phyloP scores from a whole-genome alignment of 2,329 filamentous ascomycete genomes.

The Monilinia polystroma region DNA sequence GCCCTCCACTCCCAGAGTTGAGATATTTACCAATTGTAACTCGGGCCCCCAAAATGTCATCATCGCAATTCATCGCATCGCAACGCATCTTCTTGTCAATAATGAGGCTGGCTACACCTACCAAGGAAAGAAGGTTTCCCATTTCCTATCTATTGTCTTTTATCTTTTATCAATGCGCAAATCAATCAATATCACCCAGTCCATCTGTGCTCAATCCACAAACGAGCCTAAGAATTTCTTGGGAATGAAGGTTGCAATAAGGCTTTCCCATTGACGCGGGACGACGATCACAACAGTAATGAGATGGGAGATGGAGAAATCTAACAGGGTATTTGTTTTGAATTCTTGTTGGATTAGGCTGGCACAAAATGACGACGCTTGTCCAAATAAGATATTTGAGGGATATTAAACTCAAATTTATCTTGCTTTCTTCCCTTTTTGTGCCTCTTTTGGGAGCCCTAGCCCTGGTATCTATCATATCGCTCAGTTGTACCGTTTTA shows the following conservation, averaged over 20 bases:
- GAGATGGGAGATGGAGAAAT: constrained; percentile 1
- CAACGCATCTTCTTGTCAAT: constrained; percentile 3
- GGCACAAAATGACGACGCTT: background rate
- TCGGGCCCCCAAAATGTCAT: background rate
- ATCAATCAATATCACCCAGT: constrained; percentile 1
- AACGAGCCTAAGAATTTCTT: background rate
- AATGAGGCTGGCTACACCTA: background rate
- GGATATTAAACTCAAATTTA: background rate
- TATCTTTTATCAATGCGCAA: constrained; percentile 6
- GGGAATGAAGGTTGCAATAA: constrained; percentile 13
- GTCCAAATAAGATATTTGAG: background rate
- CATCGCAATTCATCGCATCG: background rate
- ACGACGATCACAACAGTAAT: constrained; percentile 11
- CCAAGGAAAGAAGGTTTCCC: background rate
- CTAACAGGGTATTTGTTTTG: background rate
- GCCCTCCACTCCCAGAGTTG: background rate
- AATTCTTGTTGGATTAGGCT: background rate
- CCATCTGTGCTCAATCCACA: background rate
- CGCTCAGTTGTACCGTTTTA: background rate
- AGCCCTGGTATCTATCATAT: background rate
- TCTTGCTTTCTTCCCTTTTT: background rate
- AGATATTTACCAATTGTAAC: constrained; percentile 3
- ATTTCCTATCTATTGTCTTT: background rate
- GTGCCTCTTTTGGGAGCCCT: background rate
- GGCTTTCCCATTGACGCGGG: constrained; percentile 4